Evolutionary conservation across 2,329 filamentous ascomycete species (phyloP), one percentile per base, ranked within the genome.

Genomic region (Drechslerella coelobrocha): DNA sequence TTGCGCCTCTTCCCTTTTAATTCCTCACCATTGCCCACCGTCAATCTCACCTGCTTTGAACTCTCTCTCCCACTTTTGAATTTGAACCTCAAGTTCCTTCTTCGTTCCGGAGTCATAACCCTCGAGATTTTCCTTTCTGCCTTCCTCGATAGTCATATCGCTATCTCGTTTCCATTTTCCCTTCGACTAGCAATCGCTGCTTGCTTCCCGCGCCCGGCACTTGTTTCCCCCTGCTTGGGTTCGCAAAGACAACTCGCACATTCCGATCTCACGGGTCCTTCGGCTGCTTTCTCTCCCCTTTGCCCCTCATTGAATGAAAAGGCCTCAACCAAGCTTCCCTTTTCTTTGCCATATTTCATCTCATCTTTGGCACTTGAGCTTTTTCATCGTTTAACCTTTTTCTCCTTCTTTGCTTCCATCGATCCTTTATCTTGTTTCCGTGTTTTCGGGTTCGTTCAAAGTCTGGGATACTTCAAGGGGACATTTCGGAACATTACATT

Each of bases 1-100:
- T 53, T 71, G 66, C 66, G 66, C 66, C 66, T 71, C 66, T 71
- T 71, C 56, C 59, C 66, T 63, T 71, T 71, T 71, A 71, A 71
- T 60, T 63, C 59, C 57, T 62, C 31, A 26, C 57, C 66, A 61
- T 61, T 60, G 66, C 59, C 66, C 59, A 48, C 57, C 56, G 56
- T 50, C 55, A 61, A 56, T 69, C 66, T 63, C 66, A 63, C 59
- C 66, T 71, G 66, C 66, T 63, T 60, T 29, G 24, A 45, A 45
- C 19, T 5, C 41, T 17, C n/a, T 62, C 47, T 59, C 66, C 55
- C 66, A 43, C 52, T 53, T 51, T 52, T 59, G 7, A 27, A 51
- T 48, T 12, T 23, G 50, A 68, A 50, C 53, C 41, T 60, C 62
- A 68, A 10, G 12, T 34, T 14, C 26, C 43, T 62, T 26, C 31